phyloP scores from a whole-genome alignment of 768 basidiomycete species.

The Lactarius tabidus region DNA sequence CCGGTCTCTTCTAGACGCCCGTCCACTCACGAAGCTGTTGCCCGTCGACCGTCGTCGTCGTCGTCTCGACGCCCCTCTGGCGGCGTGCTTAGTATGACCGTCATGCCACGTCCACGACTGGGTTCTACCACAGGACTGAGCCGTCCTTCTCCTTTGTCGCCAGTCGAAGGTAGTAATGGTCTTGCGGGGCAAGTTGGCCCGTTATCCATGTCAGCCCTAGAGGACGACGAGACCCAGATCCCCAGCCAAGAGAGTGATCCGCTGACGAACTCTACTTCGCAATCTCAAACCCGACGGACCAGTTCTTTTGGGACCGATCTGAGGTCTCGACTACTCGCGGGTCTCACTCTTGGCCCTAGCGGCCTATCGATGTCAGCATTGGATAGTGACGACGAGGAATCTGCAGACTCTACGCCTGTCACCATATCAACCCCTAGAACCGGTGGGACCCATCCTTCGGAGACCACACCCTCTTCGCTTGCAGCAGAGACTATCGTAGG shows the following conservation, averaged over 20 bases:
- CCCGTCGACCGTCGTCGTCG: constrained; percentile 17
- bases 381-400: constrained; percentile 45
- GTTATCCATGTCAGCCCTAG: constrained; percentile 31
- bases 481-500: constrained; percentile 8
- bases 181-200: constrained; percentile 18
- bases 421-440: constrained; percentile 1
- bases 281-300: not conserved
- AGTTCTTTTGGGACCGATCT: constrained; percentile 17
- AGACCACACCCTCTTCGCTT: constrained; percentile 11
- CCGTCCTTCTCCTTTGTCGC: constrained; percentile 13
- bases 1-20: constrained; percentile 47
- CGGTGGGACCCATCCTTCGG: not conserved
- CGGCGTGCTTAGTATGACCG: constrained; percentile 13
- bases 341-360: constrained; percentile 31
- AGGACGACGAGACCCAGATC: constrained; percentile 26
- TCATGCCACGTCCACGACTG: constrained; percentile 12
- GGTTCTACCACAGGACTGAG: constrained; percentile 17
- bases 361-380: constrained; percentile 51
- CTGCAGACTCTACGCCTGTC: constrained; percentile 11
- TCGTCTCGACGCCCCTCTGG: constrained; percentile 24
- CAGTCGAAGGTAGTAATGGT: constrained; percentile 14
- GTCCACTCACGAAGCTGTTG: constrained; percentile 22
- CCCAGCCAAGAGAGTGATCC: constrained; percentile 27
- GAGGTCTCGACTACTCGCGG: constrained; percentile 14
- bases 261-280: not conserved